Conservation (phyloP, 2,329 filamentous ascomycete genomes). For the Claviceps arundinis region DNA sequence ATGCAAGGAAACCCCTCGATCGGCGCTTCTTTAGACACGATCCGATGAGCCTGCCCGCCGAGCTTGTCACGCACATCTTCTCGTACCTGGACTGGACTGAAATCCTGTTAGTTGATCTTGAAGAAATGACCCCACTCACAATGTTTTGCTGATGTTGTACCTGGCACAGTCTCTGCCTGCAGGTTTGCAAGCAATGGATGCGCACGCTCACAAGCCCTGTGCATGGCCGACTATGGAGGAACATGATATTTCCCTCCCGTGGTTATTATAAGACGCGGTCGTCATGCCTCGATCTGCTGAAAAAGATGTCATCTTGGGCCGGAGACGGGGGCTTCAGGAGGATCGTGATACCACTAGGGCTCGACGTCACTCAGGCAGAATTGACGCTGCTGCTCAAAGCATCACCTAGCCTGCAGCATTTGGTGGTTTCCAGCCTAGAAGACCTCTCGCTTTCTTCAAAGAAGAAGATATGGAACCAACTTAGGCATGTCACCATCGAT, state of each 20-base stretch:
- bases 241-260: conserved; percentile 13
- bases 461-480: too few species aligned
- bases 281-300: conserved; percentile 11
- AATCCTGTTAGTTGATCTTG: conserved; percentile 14
- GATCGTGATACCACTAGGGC: conserved; percentile 14
- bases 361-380: conserved; percentile 17
- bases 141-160: too few species aligned
- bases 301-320: conserved; percentile 19
- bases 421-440: conserved; percentile 11
- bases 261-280: too few species aligned
- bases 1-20: too few species aligned
- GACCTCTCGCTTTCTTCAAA: too few species aligned
- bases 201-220: conserved; percentile 15
- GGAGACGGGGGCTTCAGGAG: conserved; percentile 16
- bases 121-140: too few species aligned
- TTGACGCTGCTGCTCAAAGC: conserved; percentile 14
- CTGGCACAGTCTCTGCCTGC: too few species aligned
- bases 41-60: conserved; percentile 18
- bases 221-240: conserved; percentile 19
- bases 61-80: too few species aligned
- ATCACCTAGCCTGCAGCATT: conserved; percentile 14
- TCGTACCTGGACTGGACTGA: conserved; percentile 19
- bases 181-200: conserved; percentile 18
- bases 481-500: too few species aligned
- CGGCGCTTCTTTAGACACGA: conserved; percentile 1